Evolutionary conservation across 1,284 basidiomycete genomes (phyloP), one percentile per base, ranked within the genome.

Genomic region (Ceratobasidium theobromae): DNA sequence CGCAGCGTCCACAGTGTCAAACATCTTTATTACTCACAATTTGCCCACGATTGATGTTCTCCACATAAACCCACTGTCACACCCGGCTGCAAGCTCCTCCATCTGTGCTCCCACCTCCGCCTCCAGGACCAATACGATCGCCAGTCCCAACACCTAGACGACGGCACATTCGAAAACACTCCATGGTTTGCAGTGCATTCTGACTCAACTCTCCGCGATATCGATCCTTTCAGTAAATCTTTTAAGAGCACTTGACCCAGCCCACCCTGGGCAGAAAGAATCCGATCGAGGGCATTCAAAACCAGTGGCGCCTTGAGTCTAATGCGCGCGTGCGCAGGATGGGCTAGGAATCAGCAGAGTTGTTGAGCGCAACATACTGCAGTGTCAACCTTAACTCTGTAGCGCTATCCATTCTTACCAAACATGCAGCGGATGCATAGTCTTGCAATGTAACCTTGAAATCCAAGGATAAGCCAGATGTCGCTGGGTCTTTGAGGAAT

Each of bases 21-120:
- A n/a, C n/a, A n/a, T n/a, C n/a, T n/a, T n/a, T n/a, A n/a, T n/a
- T n/a, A n/a, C n/a, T n/a, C n/a, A n/a, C n/a, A n/a, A n/a, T n/a
- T n/a, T n/a, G n/a, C n/a, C n/a, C n/a, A n/a, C n/a, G n/a, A n/a
- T n/a, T n/a, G n/a, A n/a, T n/a, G n/a, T n/a, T n/a, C n/a, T n/a
- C n/a, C n/a, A n/a, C 95, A 74, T 95, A 97, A 70, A 99, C 93
- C 97, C 97, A 99, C 76, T 99, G 96, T 74, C 98, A 94, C 27
- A 93, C 90, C 75, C 99, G 99, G 25, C 85, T 84, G 65, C 91
- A 84, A 38, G 93, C 83, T 74, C 98, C 96, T 4, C 62, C 62
- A 23, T 51, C 51, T 4, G 53, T 49, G 25, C 52, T 33, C 16
- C 52, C 33, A 23, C 49, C 49, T 52, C 60, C 60, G 3, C 60